Percentiles rank a stretch among this genome's conserved stretches.
phyloP scores from a whole-genome alignment of 306 rosid species.

The Rubus idaeus region DNA sequence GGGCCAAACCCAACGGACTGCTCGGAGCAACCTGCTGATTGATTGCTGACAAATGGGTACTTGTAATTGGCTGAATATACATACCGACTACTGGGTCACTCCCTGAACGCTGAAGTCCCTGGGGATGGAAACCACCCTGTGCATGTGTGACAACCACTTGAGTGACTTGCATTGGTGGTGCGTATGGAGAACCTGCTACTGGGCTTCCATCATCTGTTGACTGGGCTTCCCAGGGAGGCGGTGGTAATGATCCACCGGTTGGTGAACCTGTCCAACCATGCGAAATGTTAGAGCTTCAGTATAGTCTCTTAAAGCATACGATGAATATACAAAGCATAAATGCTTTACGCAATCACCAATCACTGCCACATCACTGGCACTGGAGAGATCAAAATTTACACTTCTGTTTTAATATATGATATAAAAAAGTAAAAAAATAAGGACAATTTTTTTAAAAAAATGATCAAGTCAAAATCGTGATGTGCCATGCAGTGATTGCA shows the following conservation, averaged over 20 bases:
- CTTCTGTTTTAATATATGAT: slow-evolving; percentile 14
- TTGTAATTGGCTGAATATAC: slow-evolving; percentile 66
- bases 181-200: slow-evolving; percentile 60
- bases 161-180: slow-evolving; percentile 55
- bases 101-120: slow-evolving; percentile 58
- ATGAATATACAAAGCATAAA: slow-evolving; percentile 9
- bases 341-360: slow-evolving; percentile 21
- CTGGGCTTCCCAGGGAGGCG: slow-evolving; percentile 99
- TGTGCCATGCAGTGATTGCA: slow-evolving; percentile 13
- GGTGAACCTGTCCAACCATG: slow-evolving; percentile 54
- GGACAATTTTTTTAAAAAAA: background rate
- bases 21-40: slow-evolving; percentile 56
- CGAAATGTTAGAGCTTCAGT: slow-evolving; percentile 1
- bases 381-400: slow-evolving; percentile 12
- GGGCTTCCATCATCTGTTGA: slow-evolving; percentile 51
- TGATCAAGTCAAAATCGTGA: background rate
- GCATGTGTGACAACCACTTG: slow-evolving; percentile 57
- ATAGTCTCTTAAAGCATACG: slow-evolving; percentile 15
- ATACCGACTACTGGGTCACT: slow-evolving; percentile 62
- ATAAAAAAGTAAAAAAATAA: background rate
- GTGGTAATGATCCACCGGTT: slow-evolving; percentile 71
- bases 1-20: slow-evolving; percentile 57
- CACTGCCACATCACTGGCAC: slow-evolving; percentile 17
- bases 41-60: slow-evolving; percentile 50
- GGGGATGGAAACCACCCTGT: slow-evolving; percentile 50